phyloP scores from a whole-genome alignment of 2,329 filamentous ascomycete genomes.

The Malbranchea zuffiana region DNA sequence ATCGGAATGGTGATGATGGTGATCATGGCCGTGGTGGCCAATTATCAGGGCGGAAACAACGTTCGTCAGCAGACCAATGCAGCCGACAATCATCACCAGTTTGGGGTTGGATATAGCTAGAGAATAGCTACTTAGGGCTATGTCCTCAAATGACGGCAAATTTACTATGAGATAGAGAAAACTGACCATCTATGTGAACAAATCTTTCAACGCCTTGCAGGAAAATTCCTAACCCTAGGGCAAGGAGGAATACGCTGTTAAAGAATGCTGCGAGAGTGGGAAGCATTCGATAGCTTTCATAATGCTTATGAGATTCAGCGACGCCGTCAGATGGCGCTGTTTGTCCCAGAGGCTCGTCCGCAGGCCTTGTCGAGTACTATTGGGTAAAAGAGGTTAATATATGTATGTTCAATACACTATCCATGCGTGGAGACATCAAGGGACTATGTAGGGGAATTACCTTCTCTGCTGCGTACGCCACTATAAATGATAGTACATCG shows the following conservation, averaged over 20 bases:
- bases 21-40: slow-evolving; percentile 41
- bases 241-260: slow-evolving; percentile 65
- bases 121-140: not conserved
- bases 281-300: slow-evolving; percentile 6
- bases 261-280: slow-evolving; percentile 45
- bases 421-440: not conserved
- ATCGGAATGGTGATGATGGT: slow-evolving; percentile 19
- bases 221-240: slow-evolving; percentile 60
- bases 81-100: slow-evolving; percentile 58
- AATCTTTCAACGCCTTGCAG: slow-evolving; percentile 65
- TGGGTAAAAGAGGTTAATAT: too few species aligned
- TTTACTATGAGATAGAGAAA: not conserved
- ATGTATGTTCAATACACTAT: too few species aligned
- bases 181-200: slow-evolving; percentile 44
- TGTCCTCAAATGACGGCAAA: too few species aligned
- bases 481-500: slow-evolving; percentile 14
- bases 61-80: slow-evolving; percentile 56
- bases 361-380: slow-evolving; percentile 7
- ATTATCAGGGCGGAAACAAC: slow-evolving; percentile 55
- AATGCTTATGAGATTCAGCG: too few species aligned
- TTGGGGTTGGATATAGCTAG: slow-evolving; percentile 54
- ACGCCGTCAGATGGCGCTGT: too few species aligned
- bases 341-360: too few species aligned
- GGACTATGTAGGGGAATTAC: slow-evolving; percentile 5
- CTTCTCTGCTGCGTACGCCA: slow-evolving; percentile 12